Percentiles rank a stretch among this genome's conserved stretches.
These are phyloP conservation scores for Prunus fruticosa DNA, from an alignment of 306 rosid species.

Conservation along the genomic window DNA sequence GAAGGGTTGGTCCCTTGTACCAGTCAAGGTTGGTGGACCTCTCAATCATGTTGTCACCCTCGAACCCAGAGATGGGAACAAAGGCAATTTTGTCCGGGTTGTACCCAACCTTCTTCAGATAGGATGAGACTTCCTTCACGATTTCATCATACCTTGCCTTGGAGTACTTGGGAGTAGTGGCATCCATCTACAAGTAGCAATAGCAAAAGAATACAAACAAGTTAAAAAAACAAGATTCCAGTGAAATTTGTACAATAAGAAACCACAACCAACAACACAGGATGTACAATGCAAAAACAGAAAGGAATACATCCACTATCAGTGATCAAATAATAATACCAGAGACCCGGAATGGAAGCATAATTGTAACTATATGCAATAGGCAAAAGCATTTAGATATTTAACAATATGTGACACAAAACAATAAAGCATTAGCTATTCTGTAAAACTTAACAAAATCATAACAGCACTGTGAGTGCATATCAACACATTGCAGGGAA, in stretches of 20 bases:
- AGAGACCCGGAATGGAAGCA: no score
- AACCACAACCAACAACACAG: not conserved
- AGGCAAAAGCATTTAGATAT: no score
- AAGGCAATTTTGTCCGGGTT: conserved; percentile 32
- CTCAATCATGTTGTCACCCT: conserved; percentile 31
- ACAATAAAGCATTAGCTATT: no score
- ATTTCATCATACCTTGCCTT: conserved; percentile 39
- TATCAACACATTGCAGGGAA: not conserved
- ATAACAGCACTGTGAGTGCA: no score
- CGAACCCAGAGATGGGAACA: conserved; percentile 32
- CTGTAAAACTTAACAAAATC: no score
- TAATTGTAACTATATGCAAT: no score
- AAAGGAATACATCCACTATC: not conserved
- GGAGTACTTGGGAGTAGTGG: conserved; percentile 32
- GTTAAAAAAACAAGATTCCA: not conserved
- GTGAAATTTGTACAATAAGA: not conserved
- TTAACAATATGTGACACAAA: no score
- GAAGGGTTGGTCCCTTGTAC: conserved; percentile 43
- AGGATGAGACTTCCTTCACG: conserved; percentile 36
- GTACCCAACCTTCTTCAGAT: conserved; percentile 38
- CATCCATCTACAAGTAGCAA: conserved; percentile 24
- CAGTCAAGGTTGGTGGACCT: conserved; percentile 39
- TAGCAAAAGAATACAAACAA: not conserved
- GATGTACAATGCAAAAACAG: no score
- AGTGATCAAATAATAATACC: no score